A percentile compares a stretch with the other conserved stretches of the same genome.
These are phyloP conservation scores for Aspergillus tamarii DNA, from an alignment of 2,329 filamentous ascomycete species.

Conservation along the genomic window DNA sequence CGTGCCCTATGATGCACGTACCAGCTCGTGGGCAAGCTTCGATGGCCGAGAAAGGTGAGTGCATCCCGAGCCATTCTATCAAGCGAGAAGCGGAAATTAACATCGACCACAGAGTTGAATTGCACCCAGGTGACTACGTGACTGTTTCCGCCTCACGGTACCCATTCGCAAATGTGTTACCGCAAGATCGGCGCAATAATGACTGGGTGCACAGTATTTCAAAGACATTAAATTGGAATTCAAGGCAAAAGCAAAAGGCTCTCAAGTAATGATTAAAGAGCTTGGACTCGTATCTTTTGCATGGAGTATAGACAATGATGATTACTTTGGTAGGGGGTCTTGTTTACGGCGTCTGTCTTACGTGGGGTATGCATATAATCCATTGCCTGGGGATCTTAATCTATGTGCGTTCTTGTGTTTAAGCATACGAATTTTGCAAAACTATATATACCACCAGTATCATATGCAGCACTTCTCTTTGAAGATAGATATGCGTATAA, in stretches of 20 bases:
- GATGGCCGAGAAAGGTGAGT: constrained; percentile 79
- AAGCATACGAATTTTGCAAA: not conserved
- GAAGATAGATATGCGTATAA: not conserved
- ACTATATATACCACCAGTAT: not conserved
- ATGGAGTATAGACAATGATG: not conserved
- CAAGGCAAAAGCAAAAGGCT: constrained; percentile 50
- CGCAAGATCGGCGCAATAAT: constrained; percentile 47
- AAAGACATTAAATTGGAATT: constrained; percentile 56
- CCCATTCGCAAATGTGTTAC: constrained; percentile 55
- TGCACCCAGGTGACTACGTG: constrained; percentile 55
- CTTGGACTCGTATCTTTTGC: not conserved
- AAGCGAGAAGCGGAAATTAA: constrained; percentile 13
- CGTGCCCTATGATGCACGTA: constrained; percentile 90
- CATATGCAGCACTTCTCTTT: not conserved
- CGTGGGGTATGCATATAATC: not conserved
- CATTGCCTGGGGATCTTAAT: not conserved
- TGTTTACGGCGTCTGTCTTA: not conserved
- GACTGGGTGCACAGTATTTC: constrained; percentile 57
- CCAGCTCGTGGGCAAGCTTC: constrained; percentile 95
- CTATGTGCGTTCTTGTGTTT: not conserved
- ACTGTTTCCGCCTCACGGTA: constrained; percentile 56
- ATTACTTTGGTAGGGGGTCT: not conserved
- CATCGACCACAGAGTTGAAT: constrained; percentile 43
- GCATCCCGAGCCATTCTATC: not conserved
- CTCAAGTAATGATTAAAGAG: constrained; percentile 27